A percentile compares a stretch with the other conserved stretches of the same genome.
phyloP scores from a whole-genome alignment of 345 rosid genomes.

The Punica granatum region DNA sequence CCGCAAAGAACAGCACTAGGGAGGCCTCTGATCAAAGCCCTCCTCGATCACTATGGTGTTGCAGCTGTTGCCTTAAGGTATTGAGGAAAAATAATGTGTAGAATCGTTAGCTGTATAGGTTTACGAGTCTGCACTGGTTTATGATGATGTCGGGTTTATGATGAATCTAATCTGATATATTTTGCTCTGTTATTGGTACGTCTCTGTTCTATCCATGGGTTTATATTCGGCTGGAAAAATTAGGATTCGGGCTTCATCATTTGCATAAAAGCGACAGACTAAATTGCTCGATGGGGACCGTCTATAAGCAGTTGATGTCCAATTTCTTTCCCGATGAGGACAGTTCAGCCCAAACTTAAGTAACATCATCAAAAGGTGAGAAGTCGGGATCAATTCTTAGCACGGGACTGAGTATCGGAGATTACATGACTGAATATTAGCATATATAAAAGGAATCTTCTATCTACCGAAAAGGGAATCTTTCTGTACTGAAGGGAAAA shows the following conservation, averaged over 20 bases:
- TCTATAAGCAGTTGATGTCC: background rate
- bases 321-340: background rate
- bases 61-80: background rate
- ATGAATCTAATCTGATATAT: background rate
- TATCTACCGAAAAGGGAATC: too few species aligned
- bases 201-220: background rate
- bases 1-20: conserved; percentile 12
- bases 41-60: background rate
- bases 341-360: background rate
- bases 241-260: background rate
- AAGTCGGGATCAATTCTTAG: background rate
- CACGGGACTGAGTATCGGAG: background rate
- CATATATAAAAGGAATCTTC: background rate
- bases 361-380: background rate
- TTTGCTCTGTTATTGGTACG: background rate
- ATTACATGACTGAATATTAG: background rate
- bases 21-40: background rate
- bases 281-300: background rate
- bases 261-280: background rate
- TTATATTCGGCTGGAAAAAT: background rate
- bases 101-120: background rate
- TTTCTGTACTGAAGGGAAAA: too few species aligned
- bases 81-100: conserved; percentile 1
- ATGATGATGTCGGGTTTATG: background rate
- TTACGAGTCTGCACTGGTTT: background rate